phyloP scores from a whole-genome alignment of 1,284 basidiomycete genomes.

The Trichosporon asahii region DNA sequence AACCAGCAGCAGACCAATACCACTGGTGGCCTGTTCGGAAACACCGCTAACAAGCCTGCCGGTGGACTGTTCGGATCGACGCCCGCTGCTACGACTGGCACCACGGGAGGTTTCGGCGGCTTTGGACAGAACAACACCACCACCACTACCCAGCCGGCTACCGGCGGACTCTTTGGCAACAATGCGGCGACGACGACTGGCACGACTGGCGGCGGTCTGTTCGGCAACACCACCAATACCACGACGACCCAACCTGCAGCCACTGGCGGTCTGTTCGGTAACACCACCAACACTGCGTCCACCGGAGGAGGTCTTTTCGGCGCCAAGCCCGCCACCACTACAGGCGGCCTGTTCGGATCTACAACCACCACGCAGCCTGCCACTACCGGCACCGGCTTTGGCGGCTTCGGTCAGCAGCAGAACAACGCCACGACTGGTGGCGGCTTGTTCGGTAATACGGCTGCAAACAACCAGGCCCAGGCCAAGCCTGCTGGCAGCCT shows the following conservation, averaged over 20 bases:
- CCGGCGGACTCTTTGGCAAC: conserved; percentile 49
- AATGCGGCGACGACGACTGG: conserved; percentile 30
- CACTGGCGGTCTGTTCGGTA: conserved; percentile 56
- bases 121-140: conserved; percentile 28
- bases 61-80: conserved; percentile 41
- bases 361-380: conserved; percentile 29
- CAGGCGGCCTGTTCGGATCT: conserved; percentile 52
- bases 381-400: conserved; percentile 22
- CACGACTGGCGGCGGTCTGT: conserved; percentile 53
- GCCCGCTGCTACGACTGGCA: conserved; percentile 25
- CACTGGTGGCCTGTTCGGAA: conserved; percentile 46
- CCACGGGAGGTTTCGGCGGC: conserved; percentile 31
- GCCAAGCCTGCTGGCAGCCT: conserved; percentile 21
- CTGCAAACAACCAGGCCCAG: not conserved
- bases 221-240: conserved; percentile 47
- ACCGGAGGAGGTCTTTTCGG: conserved; percentile 52
- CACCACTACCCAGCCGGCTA: conserved; percentile 32
- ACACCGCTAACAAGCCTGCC: conserved; percentile 31
- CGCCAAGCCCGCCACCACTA: conserved; percentile 33
- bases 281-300: conserved; percentile 24
- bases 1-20: conserved; percentile 33
- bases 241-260: conserved; percentile 26
- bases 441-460: conserved; percentile 30
- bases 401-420: conserved; percentile 37
- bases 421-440: conserved; percentile 17